Percentiles rank a stretch among this genome's conserved stretches.
These are phyloP conservation scores for Sporothrix sp. DNA, from an alignment of 2,329 filamentous ascomycete species.

Conservation along the genomic window DNA sequence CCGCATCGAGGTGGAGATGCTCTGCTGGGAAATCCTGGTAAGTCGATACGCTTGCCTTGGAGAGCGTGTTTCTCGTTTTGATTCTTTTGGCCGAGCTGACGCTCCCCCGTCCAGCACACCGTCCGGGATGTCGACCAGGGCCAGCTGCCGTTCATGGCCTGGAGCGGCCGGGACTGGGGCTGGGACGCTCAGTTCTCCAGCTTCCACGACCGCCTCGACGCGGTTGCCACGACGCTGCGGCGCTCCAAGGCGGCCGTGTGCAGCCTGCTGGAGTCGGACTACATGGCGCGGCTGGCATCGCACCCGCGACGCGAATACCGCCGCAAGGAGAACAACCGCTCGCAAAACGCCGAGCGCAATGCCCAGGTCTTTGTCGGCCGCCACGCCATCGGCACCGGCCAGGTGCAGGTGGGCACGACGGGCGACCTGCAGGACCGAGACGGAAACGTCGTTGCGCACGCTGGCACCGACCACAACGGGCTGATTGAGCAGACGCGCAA, in stretches of 20 bases:
- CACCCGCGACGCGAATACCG: constrained; percentile 17
- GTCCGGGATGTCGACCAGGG: constrained; percentile 15
- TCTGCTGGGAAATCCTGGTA: constrained; percentile 18
- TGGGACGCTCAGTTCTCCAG: constrained; percentile 12
- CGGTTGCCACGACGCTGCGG: constrained; percentile 14
- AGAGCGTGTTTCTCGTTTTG: background rate
- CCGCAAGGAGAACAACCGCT: constrained; percentile 19
- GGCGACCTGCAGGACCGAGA: constrained; percentile 16
- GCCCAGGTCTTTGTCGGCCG: constrained; percentile 18
- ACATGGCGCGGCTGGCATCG: constrained; percentile 15
- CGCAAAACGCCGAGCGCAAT: constrained; percentile 18
- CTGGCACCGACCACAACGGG: constrained; percentile 6
- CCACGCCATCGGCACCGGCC: constrained; percentile 14
- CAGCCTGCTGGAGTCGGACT: constrained; percentile 17
- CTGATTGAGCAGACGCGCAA: constrained; percentile 17
- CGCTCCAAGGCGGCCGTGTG: constrained; percentile 18
- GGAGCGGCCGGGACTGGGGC: constrained; percentile 18
- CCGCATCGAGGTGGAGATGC: constrained; percentile 18
- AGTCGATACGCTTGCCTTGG: too few species aligned
- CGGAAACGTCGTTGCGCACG: constrained; percentile 15
- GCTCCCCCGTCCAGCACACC: constrained; percentile 1
- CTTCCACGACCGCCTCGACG: constrained; percentile 16
- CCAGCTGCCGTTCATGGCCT: constrained; percentile 13
- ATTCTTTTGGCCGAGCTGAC: background rate
- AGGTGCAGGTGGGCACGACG: constrained; percentile 11